Percentiles rank a stretch among this genome's conserved stretches.
These are phyloP conservation scores for Alternaria burnsii DNA, from an alignment of 2,329 filamentous ascomycete species.

Conservation along the genomic window DNA sequence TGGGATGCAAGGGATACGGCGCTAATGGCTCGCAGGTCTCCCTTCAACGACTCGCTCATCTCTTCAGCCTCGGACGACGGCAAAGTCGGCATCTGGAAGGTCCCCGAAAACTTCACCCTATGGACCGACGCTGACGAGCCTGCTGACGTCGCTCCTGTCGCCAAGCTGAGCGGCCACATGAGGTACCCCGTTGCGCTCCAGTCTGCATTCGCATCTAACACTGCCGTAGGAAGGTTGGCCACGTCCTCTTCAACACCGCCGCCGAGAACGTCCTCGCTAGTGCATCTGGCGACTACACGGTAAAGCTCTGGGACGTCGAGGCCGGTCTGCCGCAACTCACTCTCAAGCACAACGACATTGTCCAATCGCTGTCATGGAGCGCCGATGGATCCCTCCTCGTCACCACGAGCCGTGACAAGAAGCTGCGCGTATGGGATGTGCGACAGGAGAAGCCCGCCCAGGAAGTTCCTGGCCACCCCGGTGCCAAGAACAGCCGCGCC, in stretches of 20 bases:
- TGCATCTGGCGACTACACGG: constrained; percentile 90
- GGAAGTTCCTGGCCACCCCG: constrained; percentile 84
- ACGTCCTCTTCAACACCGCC: constrained; percentile 96
- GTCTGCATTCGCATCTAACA: constrained; percentile 24
- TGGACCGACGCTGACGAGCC: constrained; percentile 85
- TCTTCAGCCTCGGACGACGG: constrained; percentile 96
- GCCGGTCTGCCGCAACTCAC: constrained; percentile 77
- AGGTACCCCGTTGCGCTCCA: constrained; percentile 63
- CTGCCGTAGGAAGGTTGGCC: constrained; percentile 83
- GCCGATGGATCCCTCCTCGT: constrained; percentile 85
- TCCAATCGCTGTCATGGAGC: constrained; percentile 96
- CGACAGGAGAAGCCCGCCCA: constrained; percentile 89
- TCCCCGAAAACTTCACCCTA: constrained; percentile 86
- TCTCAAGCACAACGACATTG: constrained; percentile 88
- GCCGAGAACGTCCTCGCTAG: constrained; percentile 96
- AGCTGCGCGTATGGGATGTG: constrained; percentile 96
- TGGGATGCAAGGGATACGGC: background rate
- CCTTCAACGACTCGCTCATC: constrained; percentile 92
- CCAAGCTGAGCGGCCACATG: constrained; percentile 85
- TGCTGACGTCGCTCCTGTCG: constrained; percentile 79
- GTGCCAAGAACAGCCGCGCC: constrained; percentile 95
- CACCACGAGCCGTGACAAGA: constrained; percentile 97
- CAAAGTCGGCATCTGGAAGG: constrained; percentile 96
- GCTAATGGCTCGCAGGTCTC: constrained; percentile 70
- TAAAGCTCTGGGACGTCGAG: constrained; percentile 95